Base-by-base conservation (phyloP, 139 green algal genomes). In the Micractinium sp. region DNA sequence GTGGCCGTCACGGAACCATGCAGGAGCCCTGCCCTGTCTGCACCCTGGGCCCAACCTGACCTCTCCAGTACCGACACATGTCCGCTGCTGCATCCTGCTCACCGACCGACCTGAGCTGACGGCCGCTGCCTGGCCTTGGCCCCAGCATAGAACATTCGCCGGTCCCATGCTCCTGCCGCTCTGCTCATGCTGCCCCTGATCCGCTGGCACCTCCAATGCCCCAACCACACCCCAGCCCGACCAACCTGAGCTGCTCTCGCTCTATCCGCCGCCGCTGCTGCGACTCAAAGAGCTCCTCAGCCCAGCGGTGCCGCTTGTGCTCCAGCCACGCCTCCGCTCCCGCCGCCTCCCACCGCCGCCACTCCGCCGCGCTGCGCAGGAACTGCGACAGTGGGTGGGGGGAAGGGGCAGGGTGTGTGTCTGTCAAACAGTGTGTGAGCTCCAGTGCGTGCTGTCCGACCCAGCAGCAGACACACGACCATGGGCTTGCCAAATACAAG, bases 291-390 rank as follows among this genome's bases (percentile, higher is more conserved):
- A 96, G 89, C 36, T 88, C 41, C 89, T 97, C 93, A 5, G 95
- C 95, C 94, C 92, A 94, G 36, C 74, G 82, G 47, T 79, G 83
- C n/a, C 94, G 92, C 75, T 93, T 91, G 23, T 77, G 53, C 19
- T 87, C 85, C 22, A 94, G 84, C 94, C 95, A 97, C 73, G 88
- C 84, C 93, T 94, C 96, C 0, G 85, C 82, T 16, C 95, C 94
- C n/a, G 90, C 86, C 88, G 95, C 92, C 94, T 96, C 90, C 89
- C 91, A 96, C 33, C 94, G 88, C 79, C 90, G 91, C 95, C 95
- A 97, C 91, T 97, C 95, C 22, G 89, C 80, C 56, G 96, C 91
- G 85, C 84, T 87, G 86, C 95, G 93, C 74, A 97, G 88, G 91
- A 90, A 92, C 86, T 93, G 92, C 35, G 12, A n/a, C n/a, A n/a